Evolutionary conservation across 2,329 filamentous ascomycete species (phyloP).

Genomic region (Colletotrichum tofieldiae): DNA sequence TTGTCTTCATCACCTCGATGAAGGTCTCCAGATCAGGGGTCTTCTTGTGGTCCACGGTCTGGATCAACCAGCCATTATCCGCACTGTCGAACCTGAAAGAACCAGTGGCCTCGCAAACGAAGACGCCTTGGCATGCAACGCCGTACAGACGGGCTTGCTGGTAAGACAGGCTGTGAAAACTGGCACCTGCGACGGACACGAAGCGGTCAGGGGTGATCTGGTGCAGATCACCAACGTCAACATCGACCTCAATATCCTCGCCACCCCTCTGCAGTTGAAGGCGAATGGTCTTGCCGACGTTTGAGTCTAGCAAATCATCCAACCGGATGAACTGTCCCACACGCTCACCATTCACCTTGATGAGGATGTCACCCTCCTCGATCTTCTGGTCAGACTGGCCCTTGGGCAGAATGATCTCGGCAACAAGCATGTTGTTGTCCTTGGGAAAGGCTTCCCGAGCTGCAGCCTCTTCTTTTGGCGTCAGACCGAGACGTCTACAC

Average conservation of each 20-base stretch:
- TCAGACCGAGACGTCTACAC: constrained; percentile 89
- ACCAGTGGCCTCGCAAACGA: constrained; percentile 93
- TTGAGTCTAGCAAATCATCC: constrained; percentile 92
- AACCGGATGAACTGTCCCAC: constrained; percentile 93
- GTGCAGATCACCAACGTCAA: constrained; percentile 91
- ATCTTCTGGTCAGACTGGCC: constrained; percentile 90
- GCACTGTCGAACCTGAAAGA: constrained; percentile 95
- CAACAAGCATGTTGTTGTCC: constrained; percentile 97
- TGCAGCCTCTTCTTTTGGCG: constrained; percentile 87
- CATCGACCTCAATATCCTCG: constrained; percentile 86
- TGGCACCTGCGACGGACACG: constrained; percentile 92
- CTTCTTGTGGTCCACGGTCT: constrained; percentile 92
- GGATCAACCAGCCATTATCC: constrained; percentile 93
- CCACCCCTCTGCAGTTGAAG: constrained; percentile 91
- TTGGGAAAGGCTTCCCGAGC: constrained; percentile 88
- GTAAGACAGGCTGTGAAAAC: constrained; percentile 97
- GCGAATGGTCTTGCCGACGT: constrained; percentile 83
- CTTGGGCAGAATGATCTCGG: constrained; percentile 92
- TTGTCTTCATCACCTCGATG: constrained; percentile 89
- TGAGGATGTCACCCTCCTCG: constrained; percentile 92
- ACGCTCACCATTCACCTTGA: constrained; percentile 94
- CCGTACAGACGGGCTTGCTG: constrained; percentile 97
- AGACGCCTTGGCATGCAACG: constrained; percentile 92
- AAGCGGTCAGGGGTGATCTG: constrained; percentile 96
- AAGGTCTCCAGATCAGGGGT: constrained; percentile 91